Percentiles rank a stretch among this genome's conserved stretches.
Evolutionary conservation across 768 basidiomycete species (phyloP).

Genomic region (Mycena belliarum): DNA sequence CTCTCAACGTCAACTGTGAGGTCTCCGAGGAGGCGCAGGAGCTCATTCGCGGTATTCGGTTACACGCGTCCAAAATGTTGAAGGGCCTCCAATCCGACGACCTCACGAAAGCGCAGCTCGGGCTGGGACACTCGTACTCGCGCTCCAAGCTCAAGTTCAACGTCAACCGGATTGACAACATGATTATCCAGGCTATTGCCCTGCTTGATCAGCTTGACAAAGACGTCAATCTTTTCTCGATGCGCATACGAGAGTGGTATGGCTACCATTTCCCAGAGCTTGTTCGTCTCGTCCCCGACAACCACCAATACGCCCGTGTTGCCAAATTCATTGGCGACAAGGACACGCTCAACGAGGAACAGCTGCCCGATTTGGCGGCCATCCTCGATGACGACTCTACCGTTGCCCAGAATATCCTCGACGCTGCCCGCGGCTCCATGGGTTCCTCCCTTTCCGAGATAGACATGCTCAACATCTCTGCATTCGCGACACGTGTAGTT

Average conservation of each 20-base stretch:
- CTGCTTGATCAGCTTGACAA: slow-evolving; percentile 99
- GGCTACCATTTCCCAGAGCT: slow-evolving; percentile 99
- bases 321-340: slow-evolving; percentile 91
- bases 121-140: slow-evolving; percentile 96
- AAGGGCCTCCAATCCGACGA: slow-evolving; percentile 87
- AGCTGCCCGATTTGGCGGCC: slow-evolving; percentile 74
- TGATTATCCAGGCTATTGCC: slow-evolving; percentile 99
- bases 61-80: slow-evolving; percentile 87
- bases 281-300: slow-evolving; percentile 89
- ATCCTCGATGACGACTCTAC: slow-evolving; percentile 84
- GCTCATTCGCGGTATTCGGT: slow-evolving; percentile 88
- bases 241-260: slow-evolving; percentile 99
- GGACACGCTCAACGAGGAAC: slow-evolving; percentile 74
- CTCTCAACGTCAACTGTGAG: slow-evolving; percentile 74
- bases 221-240: slow-evolving; percentile 97
- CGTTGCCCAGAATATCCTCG: slow-evolving; percentile 90
- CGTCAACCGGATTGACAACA: slow-evolving; percentile 94
- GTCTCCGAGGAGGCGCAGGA: slow-evolving; percentile 80
- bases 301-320: slow-evolving; percentile 87
- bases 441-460: slow-evolving; percentile 88
- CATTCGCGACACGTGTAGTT: slow-evolving; percentile 88
- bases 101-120: slow-evolving; percentile 90
- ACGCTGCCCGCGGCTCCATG: slow-evolving; percentile 94
- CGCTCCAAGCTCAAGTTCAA: slow-evolving; percentile 98
- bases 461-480: slow-evolving; percentile 93